phyloP scores from a whole-genome alignment of 305 asterid genomes.

The Fraxinus platypoda region DNA sequence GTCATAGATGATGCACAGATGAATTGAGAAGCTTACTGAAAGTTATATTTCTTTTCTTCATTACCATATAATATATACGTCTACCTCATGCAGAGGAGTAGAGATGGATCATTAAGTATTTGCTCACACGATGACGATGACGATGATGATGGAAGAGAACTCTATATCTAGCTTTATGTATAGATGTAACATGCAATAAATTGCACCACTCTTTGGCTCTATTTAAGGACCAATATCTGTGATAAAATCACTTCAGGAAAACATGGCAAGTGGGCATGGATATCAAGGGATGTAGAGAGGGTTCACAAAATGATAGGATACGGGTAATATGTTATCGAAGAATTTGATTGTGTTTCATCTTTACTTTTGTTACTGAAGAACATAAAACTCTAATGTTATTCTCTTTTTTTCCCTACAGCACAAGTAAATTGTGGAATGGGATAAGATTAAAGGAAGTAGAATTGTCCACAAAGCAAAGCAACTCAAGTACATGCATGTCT shows the following conservation, averaged over 20 bases:
- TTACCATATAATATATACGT: not conserved
- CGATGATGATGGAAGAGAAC: not conserved
- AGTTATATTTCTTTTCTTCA: not conserved
- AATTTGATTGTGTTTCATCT: not conserved
- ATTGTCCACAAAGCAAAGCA: not conserved
- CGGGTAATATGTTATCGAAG: not conserved
- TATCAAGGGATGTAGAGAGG: not conserved
- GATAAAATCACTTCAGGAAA: not conserved
- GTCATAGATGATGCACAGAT: not conserved
- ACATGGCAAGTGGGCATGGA: not conserved
- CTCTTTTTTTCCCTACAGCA: not conserved
- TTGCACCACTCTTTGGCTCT: not conserved
- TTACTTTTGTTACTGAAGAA: not conserved
- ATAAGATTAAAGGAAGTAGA: not conserved
- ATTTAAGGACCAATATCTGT: not conserved
- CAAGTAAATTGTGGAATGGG: not conserved
- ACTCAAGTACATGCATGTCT: not conserved
- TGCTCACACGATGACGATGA: not conserved
- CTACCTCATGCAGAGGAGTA: not conserved
- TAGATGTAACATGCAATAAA: not conserved
- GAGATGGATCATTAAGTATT: not conserved
- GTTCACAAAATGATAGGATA: not conserved
- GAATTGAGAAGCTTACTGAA: not conserved
- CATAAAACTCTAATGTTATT: not conserved
- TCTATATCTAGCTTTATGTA: not conserved